Evolutionary conservation across 352 stramenopile species (phyloP), one percentile per base, ranked within the genome.

Genomic region (Aphanomyces invadans): DNA sequence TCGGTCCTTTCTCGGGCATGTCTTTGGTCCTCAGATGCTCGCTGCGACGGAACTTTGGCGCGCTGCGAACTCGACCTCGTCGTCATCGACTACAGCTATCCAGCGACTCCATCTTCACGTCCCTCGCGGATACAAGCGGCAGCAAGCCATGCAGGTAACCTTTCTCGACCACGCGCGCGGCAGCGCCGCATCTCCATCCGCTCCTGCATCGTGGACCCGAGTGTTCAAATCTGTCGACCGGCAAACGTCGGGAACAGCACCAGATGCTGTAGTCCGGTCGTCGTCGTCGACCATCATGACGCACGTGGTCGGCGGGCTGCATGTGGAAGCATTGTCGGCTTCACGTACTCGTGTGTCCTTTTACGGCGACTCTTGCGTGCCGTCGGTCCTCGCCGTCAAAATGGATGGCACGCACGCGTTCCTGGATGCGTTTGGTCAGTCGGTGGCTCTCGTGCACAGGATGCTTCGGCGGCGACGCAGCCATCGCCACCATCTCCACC

Each of bases 151-250:
- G 49, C 10, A 38, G 21, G 29, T 57, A 10, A 21, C 19, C 11
- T 57, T 33, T 32, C 49, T 57, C 25, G 49, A 57, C 49, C 49
- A 57, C 29, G 49, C 36, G 12, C 46, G n/a, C n/a, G 12, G 5
- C 17, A 38, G 12, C 49, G 7, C 7, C 36, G 36, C 36, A 7
- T 15, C 36, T 42, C 36, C 36, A 15, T 42, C 36, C 36, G 36
- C 36, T 15, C 11, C 25, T 17, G 29, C 49, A 7, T 23, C 29
- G 49, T 57, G 49, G 49, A 57, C 49, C 19, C 49, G 49, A 29
- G 49, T 32, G 17, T 57, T 38, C 49, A 57, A 57, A n/a, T 57
- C 49, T 5, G 36, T 57, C 29, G 49, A 57, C 49, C 46, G 36
- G 7, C 36, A 42, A 15, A 7, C 36, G 7, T 42, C 36, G 7